Evolutionary conservation across 2,329 filamentous ascomycete genomes (phyloP).

Genomic region (Onygenales sp.): DNA sequence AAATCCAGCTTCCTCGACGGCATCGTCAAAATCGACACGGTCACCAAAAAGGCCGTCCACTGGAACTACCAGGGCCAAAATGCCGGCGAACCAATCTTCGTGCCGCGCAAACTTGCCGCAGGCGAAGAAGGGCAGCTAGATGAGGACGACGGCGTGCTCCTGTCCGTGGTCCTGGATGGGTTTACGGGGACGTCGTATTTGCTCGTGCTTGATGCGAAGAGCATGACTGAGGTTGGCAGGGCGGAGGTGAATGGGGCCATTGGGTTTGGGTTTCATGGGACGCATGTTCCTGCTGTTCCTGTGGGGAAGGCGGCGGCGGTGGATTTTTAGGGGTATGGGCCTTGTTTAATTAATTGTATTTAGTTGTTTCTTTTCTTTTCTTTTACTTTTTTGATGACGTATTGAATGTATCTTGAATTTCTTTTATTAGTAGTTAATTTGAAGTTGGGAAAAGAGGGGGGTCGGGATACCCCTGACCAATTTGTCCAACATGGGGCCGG

Average conservation of each 20-base stretch:
- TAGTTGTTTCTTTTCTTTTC: not conserved
- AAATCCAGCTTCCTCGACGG: constrained; percentile 43
- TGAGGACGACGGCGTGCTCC: constrained; percentile 45
- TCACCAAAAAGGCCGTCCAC: constrained; percentile 27
- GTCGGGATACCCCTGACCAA: too few relatives aligned
- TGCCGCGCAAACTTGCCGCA: constrained; percentile 27
- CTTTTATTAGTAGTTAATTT: too few relatives aligned
- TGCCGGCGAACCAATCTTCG: constrained; percentile 46
- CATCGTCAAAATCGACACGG: constrained; percentile 43
- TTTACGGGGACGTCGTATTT: constrained; percentile 42
- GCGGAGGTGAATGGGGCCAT: constrained; percentile 41
- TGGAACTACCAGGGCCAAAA: constrained; percentile 43
- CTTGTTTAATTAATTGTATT: not conserved
- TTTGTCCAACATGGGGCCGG: too few relatives aligned
- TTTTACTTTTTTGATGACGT: not conserved
- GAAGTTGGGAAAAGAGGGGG: too few relatives aligned
- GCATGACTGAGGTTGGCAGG: constrained; percentile 41
- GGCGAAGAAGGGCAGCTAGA: constrained; percentile 8
- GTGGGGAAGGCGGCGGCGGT: constrained; percentile 3
- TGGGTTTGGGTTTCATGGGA: constrained; percentile 47
- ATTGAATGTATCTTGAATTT: not conserved
- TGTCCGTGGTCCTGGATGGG: constrained; percentile 47
- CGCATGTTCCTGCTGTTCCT: constrained; percentile 21
- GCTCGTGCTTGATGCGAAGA: constrained; percentile 41
- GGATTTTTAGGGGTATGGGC: constrained; percentile 1